These are phyloP conservation scores for Tephrocybe sp. DNA, from an alignment of 768 basidiomycete species.

Conservation along the genomic window DNA sequence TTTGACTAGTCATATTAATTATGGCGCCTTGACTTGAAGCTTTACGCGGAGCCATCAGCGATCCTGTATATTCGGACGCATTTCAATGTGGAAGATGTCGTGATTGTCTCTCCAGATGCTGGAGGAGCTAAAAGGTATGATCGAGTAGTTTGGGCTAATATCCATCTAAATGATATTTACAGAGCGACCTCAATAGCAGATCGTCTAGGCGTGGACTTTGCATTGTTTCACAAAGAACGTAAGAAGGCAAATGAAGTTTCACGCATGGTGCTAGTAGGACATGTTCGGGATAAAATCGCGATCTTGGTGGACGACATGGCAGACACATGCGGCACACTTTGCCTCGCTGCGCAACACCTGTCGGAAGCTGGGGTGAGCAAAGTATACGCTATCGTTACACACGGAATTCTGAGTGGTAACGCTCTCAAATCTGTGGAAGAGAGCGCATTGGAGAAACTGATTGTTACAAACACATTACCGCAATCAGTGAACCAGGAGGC, in stretches of 20 bases:
- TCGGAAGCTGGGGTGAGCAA: slow-evolving; percentile 83
- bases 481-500: slow-evolving; percentile 71
- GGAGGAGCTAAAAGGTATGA: slow-evolving; percentile 94
- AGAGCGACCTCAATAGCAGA: slow-evolving; percentile 98
- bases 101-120: slow-evolving; percentile 97
- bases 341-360: slow-evolving; percentile 86
- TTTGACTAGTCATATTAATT: not conserved
- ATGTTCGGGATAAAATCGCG: slow-evolving; percentile 88
- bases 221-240: slow-evolving; percentile 98
- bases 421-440: slow-evolving; percentile 72
- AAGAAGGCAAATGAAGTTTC: slow-evolving; percentile 96
- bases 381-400: slow-evolving; percentile 92
- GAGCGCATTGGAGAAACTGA: slow-evolving; percentile 85
- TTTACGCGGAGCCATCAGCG: slow-evolving; percentile 94
- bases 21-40: slow-evolving; percentile 36
- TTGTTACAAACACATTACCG: slow-evolving; percentile 98
- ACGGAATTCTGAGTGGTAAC: slow-evolving; percentile 91
- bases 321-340: slow-evolving; percentile 93
- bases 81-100: slow-evolving; percentile 80
- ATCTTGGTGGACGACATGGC: slow-evolving; percentile 99
- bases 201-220: slow-evolving; percentile 94
- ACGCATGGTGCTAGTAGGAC: slow-evolving; percentile 93
- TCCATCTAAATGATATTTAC: slow-evolving; percentile 15
- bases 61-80: slow-evolving; percentile 93
- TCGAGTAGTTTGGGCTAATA: slow-evolving; percentile 9